Base-by-base conservation (phyloP, 2,329 filamentous ascomycete species). In the Arthroderma sp. region DNA sequence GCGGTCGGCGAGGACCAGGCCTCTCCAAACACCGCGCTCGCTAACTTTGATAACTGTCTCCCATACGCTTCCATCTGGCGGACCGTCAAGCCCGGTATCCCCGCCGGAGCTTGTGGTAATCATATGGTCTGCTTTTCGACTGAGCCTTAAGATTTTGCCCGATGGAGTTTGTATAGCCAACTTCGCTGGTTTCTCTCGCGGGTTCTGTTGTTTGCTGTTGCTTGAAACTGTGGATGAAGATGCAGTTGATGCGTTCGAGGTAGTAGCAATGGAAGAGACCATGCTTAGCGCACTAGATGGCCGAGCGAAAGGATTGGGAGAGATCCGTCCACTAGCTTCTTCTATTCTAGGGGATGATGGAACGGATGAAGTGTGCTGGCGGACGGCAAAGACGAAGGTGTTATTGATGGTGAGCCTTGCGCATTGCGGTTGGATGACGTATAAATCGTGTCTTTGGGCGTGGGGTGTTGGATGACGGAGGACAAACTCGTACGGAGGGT, bases 391-490 rank as follows among this genome's bases (percentile, higher is more conserved):
- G 28, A 98, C 91, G 68, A 96, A 98, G 0, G 93, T 98, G 69
- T 98, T 97, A 76, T 97, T 96, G 57, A 95, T 78, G 1, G 89
- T 91, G 28, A 98, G 77, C 25, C 85, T 83, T 62, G 86, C 81
- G 70, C 93, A 98, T 71, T 98, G 94, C 1, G 94, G 93, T 68
- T 97, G 93, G 47, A 91, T 88, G 61, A 98, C 88, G 71, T 98
- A 98, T 59, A 98, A 84, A 69, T 98, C 93, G 71, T 98, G 91
- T 43, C 91, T 83, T 68, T 95, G 90, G n/a, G 93, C 93, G 70
- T 98, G 93, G 7, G 93, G 93, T 2, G 93, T 98, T 6, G 94
- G 94, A 69, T 98, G 93, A 3, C 93, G 83, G 39, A 86, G 86
- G 49, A 96, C 80, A 71, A 97, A 98, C 59, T 95, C 89, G 71